phyloP scores from a whole-genome alignment of 179 eudicot species.

The Silene vulgaris region DNA sequence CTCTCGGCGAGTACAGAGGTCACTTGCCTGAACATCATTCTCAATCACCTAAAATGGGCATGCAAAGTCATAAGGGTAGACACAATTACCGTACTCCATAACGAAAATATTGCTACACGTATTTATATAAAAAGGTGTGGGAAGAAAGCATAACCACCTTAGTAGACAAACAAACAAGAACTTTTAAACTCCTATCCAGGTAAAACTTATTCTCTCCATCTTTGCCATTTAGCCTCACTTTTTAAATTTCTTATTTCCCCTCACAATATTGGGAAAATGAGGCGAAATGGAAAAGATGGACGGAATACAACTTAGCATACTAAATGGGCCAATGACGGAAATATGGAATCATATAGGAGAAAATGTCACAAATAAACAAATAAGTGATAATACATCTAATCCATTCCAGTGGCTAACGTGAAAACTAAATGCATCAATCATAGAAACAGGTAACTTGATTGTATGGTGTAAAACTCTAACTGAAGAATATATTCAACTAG shows the following conservation, averaged over 20 bases:
- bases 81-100: background rate
- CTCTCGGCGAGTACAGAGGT: conserved; percentile 90
- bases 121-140: background rate
- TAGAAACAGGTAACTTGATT: background rate
- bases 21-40: conserved; percentile 80
- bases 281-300: too few relatives aligned
- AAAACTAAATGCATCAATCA: background rate
- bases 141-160: background rate
- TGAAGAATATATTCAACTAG: background rate
- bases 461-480: background rate
- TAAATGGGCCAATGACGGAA: background rate
- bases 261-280: too few relatives aligned
- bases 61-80: conserved; percentile 10
- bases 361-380: background rate
- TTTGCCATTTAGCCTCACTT: too few relatives aligned
- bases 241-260: too few relatives aligned
- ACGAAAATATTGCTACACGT: background rate
- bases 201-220: too few relatives aligned
- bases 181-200: too few relatives aligned
- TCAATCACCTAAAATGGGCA: conserved; percentile 62
- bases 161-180: background rate
- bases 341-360: background rate
- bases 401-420: background rate
- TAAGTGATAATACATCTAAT: background rate
- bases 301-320: too few relatives aligned